Base-by-base conservation (phyloP, 129 eudicot genomes). In the Pseudognaphalium luteoalbum region DNA sequence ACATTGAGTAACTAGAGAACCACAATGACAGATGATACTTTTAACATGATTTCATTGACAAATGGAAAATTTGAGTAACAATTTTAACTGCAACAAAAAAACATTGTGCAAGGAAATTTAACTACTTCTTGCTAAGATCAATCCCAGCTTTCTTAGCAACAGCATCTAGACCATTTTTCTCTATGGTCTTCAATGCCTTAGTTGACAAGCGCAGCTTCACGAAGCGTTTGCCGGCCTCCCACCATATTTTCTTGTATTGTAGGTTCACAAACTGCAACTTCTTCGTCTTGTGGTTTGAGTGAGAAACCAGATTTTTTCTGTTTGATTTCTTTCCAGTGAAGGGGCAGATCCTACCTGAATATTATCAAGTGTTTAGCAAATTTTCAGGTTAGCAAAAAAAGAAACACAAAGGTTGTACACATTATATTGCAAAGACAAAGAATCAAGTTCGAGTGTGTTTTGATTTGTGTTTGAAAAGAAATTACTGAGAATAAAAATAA, bases 101-200 rank as follows among this genome's bases (percentile, higher is more conserved):
- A 77, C 79, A 82, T 66, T 29, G 1, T 8, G 41, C 57, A 62
- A 64, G 28, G 30, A 58, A 52, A 70, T 30, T 66, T 41, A 79
- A 77, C 67, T 74, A 92, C 81, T 80, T 42, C 81, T 95, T 95
- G 75, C 87, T 52, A 73, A 95, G 97, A 85, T 95, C 97, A 44
- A 91, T 89, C 70, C 99, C 99, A 41, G 97, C 99, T 82, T 95
- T 91, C 87, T 91, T 95, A 22, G 97, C 97, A 57, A 95, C 90
- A 54, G 97, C 92, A 81, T 89, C 97, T 37, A 95, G 69, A 70
- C 99, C 99, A 9, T 95, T 85, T 84, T 89, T 95, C 88, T 95
- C 99, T 3, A 95, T 91, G 66, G 99, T 95, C 88, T 89, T 95
- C 54, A 95, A 79, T 4, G 97, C 99, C 82, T 95, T 95, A 25